A percentile compares a stretch with the other conserved stretches of the same genome.
Evolutionary conservation across 106 monocot genomes (phyloP).

Genomic region (Allium sativum): DNA sequence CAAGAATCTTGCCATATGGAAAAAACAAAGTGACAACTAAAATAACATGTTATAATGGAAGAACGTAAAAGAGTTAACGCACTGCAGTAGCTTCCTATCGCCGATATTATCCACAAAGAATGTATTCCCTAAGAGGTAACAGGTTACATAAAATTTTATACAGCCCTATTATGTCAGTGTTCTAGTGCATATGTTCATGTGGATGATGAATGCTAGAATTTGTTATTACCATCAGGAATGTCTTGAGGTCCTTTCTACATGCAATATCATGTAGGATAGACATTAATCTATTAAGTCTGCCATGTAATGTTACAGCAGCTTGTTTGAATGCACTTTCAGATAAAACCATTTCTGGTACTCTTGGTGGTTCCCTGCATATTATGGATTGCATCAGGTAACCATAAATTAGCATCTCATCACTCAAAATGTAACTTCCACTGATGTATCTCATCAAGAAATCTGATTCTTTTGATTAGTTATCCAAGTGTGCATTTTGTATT

Average conservation of each 20-base stretch:
- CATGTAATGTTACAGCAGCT: constrained; percentile 16
- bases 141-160: background rate
- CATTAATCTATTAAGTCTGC: constrained; percentile 14
- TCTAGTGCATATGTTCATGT: background rate
- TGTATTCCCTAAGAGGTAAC: constrained; percentile 17
- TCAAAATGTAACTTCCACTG: no score
- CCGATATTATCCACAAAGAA: constrained; percentile 50
- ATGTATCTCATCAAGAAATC: background rate
- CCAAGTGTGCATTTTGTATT: background rate
- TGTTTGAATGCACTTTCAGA: constrained; percentile 33
- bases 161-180: no score
- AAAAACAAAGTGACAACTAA: background rate
- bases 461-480: background rate
- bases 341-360: constrained; percentile 46
- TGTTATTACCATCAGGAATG: constrained; percentile 38
- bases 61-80: constrained; percentile 20
- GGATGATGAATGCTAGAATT: background rate
- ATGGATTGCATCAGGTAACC: background rate
- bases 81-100: constrained; percentile 41
- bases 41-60: background rate
- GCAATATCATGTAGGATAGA: constrained; percentile 38
- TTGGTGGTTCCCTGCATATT: constrained; percentile 33
- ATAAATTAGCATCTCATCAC: background rate
- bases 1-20: background rate
- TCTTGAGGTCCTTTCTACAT: constrained; percentile 50